Base-by-base conservation (phyloP, 108 stramenopile species). In the Cyclotella baltica region DNA sequence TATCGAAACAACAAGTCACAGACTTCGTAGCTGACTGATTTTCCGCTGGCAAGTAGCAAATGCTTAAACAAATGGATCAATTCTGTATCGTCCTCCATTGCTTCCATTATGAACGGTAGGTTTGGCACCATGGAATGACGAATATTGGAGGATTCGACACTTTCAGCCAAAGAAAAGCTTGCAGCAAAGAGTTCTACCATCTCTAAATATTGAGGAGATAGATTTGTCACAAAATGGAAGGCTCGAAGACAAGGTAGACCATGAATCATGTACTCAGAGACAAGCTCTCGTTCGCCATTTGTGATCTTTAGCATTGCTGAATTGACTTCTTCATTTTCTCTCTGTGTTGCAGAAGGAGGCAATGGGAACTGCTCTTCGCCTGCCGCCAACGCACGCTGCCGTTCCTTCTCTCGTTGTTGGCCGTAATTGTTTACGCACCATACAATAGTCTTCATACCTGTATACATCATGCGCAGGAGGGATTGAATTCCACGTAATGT, bases 341-440 rank as follows among this genome's bases (percentile, higher is more conserved):
- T 67, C 19, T 25, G 20, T 51, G 53, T 55, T 4, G 53, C 75
- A 38, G 64, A 53, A 0, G 81, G 10, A 3, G 81, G 81, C 13
- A 82, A 37, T 22, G 81, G 73, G 58, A 63, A 73, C 51, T 35
- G 59, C 47, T 80, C 73, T 51, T 85, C 84, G 25, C 75, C 80
- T 15, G 70, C 75, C 19, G 48, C 34, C 33, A 69, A 69, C 43
- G 46, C 81, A 63, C 57, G 83, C 11, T 65, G 79, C 4, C 48
- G 77, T 48, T 87, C 81, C 71, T 88, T 90, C 38, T 89, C 90
- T 57, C 87, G 62, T 52, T 86, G 85, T 27, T 62, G 68, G 8
- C 86, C 75, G 69, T 96, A 96, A 58, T 90, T 97, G 74, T 86
- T 86, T 63, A 98, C 89, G 78, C 95, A 99, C 88, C 92, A 98